Evolutionary conservation across 495 filamentous ascomycete genomes (phyloP), one percentile per base, ranked within the genome.

Genomic region (Lichina pygmaea): DNA sequence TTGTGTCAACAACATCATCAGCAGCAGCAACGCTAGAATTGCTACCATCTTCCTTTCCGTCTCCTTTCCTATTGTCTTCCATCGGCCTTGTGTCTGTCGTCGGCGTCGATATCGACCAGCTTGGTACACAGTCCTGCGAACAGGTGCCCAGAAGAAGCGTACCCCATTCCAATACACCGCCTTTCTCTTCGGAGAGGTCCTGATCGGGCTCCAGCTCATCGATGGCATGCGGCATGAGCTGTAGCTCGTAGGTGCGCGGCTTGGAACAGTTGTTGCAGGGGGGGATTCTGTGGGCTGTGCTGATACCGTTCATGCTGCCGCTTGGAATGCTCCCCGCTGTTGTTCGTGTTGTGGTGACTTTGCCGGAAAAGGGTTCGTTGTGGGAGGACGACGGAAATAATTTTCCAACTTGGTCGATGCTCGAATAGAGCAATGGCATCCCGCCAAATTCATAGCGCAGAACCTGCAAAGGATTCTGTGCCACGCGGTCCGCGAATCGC

Each of bases 91-190:
- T 11, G 2, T 11, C 11, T 39, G 13, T 39, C 36, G 13, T 11
- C 13, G 13, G 6, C 10, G 36, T 11, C 13, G 6, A 11, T 5
- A 6, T 34, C 38, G 72, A 58, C 12, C 64, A 61, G 45, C 61
- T 55, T 0, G 71, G 66, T 41, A 62, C 65, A 59, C 83, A 92
- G 54, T 86, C 75, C 52, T 56, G 63, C 40, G 58, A 61, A 59
- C 89, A 99, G 16, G 91, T 84, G 0, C 73, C 82, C n/a, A 94
- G 57, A 41, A 95, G 71, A n/a, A 99, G 67, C 11, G 81, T 93
- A 0, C 91, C 91, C 89, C 89, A 99, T 52, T 99, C 89, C 89
- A 99, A 94, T 3, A 39, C 13, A 39, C 36, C 36, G 36, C 13
- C 36, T 2, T 6, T 0, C 5, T 91, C 89, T 37, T 86, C 83